Evolutionary conservation across 768 basidiomycete genomes (phyloP).

Genomic region (Lentinus brumalis): DNA sequence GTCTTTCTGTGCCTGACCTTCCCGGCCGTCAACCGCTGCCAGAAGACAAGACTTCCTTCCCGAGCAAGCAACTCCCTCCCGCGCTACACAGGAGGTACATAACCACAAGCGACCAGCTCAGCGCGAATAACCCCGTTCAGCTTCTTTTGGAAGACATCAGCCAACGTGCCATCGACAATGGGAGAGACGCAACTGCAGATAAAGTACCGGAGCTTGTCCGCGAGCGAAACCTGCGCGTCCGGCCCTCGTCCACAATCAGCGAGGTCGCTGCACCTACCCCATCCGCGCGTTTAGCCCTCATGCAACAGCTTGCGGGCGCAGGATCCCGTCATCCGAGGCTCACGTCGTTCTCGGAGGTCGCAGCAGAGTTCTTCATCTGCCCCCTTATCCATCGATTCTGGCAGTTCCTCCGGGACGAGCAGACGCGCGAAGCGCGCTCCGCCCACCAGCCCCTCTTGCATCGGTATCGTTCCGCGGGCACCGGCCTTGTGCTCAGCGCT

Average conservation of each 20-base stretch:
- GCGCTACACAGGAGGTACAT: constrained; percentile 72
- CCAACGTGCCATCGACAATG: constrained; percentile 60
- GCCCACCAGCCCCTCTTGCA: constrained; percentile 53
- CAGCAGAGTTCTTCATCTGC: constrained; percentile 85
- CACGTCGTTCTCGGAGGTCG: constrained; percentile 64
- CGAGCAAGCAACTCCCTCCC: constrained; percentile 78
- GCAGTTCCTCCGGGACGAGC: constrained; percentile 87
- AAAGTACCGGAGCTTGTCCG: constrained; percentile 65
- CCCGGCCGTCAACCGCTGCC: constrained; percentile 20
- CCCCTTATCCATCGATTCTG: constrained; percentile 95
- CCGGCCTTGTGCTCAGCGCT: constrained; percentile 81
- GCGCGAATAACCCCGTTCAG: constrained; percentile 46
- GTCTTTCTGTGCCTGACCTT: constrained; percentile 34
- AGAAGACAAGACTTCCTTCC: constrained; percentile 54
- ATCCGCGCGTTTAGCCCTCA: constrained; percentile 8
- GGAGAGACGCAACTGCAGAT: constrained; percentile 53
- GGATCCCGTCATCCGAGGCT: constrained; percentile 15
- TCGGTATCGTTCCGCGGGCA: constrained; percentile 72
- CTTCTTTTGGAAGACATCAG: constrained; percentile 66
- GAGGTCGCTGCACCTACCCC: constrained; percentile 37
- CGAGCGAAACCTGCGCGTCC: constrained; percentile 74
- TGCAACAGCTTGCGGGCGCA: constrained; percentile 14
- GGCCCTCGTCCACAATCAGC: constrained; percentile 46
- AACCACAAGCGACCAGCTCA: constrained; percentile 38
- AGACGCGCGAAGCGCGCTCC: constrained; percentile 72